phyloP scores from a whole-genome alignment of 768 basidiomycete genomes.

The Boletus rex-veris region DNA sequence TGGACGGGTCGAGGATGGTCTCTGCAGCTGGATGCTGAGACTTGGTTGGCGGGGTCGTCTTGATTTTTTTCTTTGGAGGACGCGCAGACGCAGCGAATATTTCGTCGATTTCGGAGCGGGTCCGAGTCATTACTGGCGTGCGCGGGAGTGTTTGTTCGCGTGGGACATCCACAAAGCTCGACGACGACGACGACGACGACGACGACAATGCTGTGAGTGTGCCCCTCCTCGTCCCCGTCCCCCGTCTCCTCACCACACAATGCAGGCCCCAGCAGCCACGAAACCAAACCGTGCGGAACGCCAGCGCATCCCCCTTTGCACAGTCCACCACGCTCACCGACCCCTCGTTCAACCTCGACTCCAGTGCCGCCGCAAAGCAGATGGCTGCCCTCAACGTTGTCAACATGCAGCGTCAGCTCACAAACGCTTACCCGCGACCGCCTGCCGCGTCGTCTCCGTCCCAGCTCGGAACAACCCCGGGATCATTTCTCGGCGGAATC shows the following conservation, averaged over 20 bases:
- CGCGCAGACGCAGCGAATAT: slow-evolving; percentile 59
- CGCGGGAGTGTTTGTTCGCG: slow-evolving; percentile 14
- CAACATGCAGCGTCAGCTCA: slow-evolving; percentile 44
- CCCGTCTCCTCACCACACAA: neutral
- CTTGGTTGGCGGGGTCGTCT: neutral
- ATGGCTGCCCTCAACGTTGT: slow-evolving; percentile 73
- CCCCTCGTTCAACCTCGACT: slow-evolving; percentile 55
- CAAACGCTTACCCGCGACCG: slow-evolving; percentile 51
- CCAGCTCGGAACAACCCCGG: slow-evolving; percentile 58
- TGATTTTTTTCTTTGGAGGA: slow-evolving; percentile 43
- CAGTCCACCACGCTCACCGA: slow-evolving; percentile 27
- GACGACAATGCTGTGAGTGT: slow-evolving; percentile 34
- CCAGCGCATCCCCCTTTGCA: slow-evolving; percentile 15
- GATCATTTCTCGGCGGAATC: slow-evolving; percentile 63
- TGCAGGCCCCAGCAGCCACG: slow-evolving; percentile 42
- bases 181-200: slow-evolving; percentile 21
- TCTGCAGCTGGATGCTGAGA: slow-evolving; percentile 36
- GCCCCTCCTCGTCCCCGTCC: neutral
- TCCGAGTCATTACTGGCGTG: slow-evolving; percentile 24
- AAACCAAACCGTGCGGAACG: slow-evolving; percentile 19
- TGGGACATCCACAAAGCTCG: slow-evolving; percentile 17
- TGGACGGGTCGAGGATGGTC: slow-evolving; percentile 66
- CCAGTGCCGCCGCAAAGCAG: slow-evolving; percentile 70
- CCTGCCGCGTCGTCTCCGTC: slow-evolving; percentile 35
- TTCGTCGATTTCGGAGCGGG: slow-evolving; percentile 79